Conservation (phyloP, 257 asterid species). For the Forsythia viridissima region DNA sequence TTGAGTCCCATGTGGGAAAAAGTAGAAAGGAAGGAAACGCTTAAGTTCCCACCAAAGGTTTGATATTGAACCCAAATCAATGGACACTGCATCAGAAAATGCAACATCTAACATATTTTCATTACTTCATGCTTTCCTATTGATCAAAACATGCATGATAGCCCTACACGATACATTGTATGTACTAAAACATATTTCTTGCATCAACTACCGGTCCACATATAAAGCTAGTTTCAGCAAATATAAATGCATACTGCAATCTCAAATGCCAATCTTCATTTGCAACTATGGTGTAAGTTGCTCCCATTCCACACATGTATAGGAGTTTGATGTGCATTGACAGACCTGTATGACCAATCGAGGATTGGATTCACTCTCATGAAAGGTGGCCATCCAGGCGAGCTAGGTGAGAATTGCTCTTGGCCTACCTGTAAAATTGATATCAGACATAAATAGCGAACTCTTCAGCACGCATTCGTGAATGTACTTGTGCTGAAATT, state of each 20-base stretch:
- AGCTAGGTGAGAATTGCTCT: constrained; percentile 94
- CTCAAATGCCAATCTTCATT: constrained; percentile 3
- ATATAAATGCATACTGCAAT: constrained; percentile 4
- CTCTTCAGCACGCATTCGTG: neutral
- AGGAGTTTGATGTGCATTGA: neutral
- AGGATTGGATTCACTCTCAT: constrained; percentile 97
- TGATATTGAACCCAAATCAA: neutral
- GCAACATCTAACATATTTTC: neutral
- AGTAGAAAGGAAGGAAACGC: no score
- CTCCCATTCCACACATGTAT: no score
- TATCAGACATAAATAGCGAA: constrained; percentile 1
- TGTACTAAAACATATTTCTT: neutral
- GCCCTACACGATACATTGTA: neutral
- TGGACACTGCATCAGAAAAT: neutral
- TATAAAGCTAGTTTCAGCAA: constrained; percentile 3
- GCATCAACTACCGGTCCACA: constrained; percentile 2
- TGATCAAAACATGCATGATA: neutral
- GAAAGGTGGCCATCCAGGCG: constrained; percentile 96
- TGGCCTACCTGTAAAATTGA: constrained; percentile 76
- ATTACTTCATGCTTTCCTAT: constrained; percentile 1
- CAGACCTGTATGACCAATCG: constrained; percentile 97
- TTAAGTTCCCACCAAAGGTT: neutral
- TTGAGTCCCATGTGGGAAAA: no score
- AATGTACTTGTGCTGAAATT: constrained; percentile 7
- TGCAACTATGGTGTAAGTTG: neutral